These are phyloP conservation scores for Ustilago curta DNA, from an alignment of 1,284 basidiomycete genomes.

Conservation along the genomic window DNA sequence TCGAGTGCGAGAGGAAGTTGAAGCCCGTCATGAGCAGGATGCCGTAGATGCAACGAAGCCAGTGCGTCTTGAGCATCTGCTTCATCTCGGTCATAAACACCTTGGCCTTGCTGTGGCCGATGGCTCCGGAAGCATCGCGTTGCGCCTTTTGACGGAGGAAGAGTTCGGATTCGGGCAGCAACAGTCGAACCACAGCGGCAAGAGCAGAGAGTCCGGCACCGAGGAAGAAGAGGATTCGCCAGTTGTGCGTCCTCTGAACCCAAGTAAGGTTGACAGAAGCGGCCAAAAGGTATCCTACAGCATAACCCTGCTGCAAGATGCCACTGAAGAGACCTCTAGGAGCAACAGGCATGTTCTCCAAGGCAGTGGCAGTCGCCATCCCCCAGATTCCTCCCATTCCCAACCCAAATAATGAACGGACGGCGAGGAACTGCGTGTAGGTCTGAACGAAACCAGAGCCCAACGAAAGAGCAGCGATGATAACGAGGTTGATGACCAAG, in stretches of 20 bases:
- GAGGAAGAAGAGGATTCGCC: slow-evolving; percentile 72
- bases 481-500: slow-evolving; percentile 75
- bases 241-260: slow-evolving; percentile 70
- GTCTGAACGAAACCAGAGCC: slow-evolving; percentile 74
- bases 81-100: slow-evolving; percentile 79
- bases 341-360: slow-evolving; percentile 90
- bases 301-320: slow-evolving; percentile 85
- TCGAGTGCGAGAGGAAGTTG: slow-evolving; percentile 82
- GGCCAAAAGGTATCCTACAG: slow-evolving; percentile 72
- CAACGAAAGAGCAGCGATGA: slow-evolving; percentile 76
- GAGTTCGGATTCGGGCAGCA: slow-evolving; percentile 83
- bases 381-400: slow-evolving; percentile 75
- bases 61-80: slow-evolving; percentile 84
- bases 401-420: slow-evolving; percentile 71
- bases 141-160: slow-evolving; percentile 73
- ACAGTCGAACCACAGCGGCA: slow-evolving; percentile 78
- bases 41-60: slow-evolving; percentile 87
- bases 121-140: slow-evolving; percentile 63
- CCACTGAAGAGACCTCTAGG: slow-evolving; percentile 87
- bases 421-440: slow-evolving; percentile 72
- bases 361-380: slow-evolving; percentile 71
- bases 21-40: slow-evolving; percentile 74
- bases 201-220: slow-evolving; percentile 77
- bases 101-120: slow-evolving; percentile 71
- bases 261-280: slow-evolving; percentile 80